Percentiles rank a stretch among this genome's conserved stretches.
phyloP scores from a whole-genome alignment of 2,329 filamentous ascomycete genomes.

The Penicillium sp. region DNA sequence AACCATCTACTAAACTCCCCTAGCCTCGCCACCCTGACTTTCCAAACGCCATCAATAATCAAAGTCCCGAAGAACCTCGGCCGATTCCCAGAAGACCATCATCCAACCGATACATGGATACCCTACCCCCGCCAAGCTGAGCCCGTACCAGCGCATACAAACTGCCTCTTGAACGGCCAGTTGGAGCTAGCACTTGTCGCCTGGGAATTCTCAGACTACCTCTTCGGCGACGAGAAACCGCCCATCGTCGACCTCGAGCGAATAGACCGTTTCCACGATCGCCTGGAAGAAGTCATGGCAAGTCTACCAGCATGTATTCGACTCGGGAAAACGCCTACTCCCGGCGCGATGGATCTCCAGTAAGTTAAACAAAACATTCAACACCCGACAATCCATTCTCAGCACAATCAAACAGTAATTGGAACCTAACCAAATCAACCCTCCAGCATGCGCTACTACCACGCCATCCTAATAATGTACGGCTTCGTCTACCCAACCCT shows the following conservation, averaged over 20 bases:
- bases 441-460: slow-evolving; percentile 33
- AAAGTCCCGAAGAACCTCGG: neutral
- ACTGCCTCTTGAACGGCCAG: slow-evolving; percentile 7
- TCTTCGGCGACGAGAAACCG: slow-evolving; percentile 9
- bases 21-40: slow-evolving; percentile 1
- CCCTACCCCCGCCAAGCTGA: slow-evolving; percentile 11
- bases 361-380: neutral
- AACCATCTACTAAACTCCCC: neutral
- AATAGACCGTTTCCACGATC: slow-evolving; percentile 7
- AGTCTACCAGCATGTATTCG: slow-evolving; percentile 12
- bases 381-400: too few species aligned
- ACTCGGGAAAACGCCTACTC: slow-evolving; percentile 2
- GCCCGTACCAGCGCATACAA: slow-evolving; percentile 1
- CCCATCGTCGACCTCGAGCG: slow-evolving; percentile 3
- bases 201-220: slow-evolving; percentile 1
- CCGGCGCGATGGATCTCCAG: slow-evolving; percentile 2
- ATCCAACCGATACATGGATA: slow-evolving; percentile 6
- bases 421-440: neutral
- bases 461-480: slow-evolving; percentile 28
- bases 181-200: slow-evolving; percentile 1
- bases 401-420: too few species aligned
- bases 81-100: slow-evolving; percentile 1
- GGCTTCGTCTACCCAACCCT: slow-evolving; percentile 5
- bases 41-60: slow-evolving; percentile 8
- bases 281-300: neutral